Evolutionary conservation across 257 asterid species (phyloP).

Genomic region (Solanum acaule): DNA sequence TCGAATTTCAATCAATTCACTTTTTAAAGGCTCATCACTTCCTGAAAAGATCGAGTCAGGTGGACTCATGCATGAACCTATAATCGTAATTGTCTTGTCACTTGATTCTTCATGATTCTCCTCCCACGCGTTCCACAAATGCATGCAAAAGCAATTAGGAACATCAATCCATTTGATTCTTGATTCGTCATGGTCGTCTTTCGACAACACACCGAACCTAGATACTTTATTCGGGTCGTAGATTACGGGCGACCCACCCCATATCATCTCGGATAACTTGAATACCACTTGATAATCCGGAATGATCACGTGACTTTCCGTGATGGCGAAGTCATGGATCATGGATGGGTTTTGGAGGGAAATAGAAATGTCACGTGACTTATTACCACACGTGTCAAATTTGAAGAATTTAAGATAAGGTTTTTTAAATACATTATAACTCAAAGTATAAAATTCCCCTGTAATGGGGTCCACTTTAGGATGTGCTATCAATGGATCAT

Average conservation of each 20-base stretch:
- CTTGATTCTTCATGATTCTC: slow-evolving; percentile 18
- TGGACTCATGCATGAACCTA: slow-evolving; percentile 47
- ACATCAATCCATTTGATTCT: slow-evolving; percentile 42
- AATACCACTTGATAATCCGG: slow-evolving; percentile 59
- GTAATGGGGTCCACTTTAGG: slow-evolving; percentile 53
- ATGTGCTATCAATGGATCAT: slow-evolving; percentile 43
- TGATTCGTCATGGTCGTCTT: slow-evolving; percentile 20
- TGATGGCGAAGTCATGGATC: slow-evolving; percentile 56
- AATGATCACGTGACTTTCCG: slow-evolving; percentile 43
- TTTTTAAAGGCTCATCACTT: background rate
- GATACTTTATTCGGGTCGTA: slow-evolving; percentile 28
- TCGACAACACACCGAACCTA: slow-evolving; percentile 35
- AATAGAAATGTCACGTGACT: slow-evolving; percentile 37
- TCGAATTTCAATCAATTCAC: slow-evolving; percentile 29
- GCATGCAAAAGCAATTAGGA: slow-evolving; percentile 44
- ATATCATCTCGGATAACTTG: slow-evolving; percentile 41
- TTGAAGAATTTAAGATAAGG: slow-evolving; percentile 42
- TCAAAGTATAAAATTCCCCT: slow-evolving; percentile 38
- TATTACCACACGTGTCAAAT: slow-evolving; percentile 22
- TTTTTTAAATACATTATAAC: slow-evolving; percentile 26
- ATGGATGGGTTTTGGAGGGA: slow-evolving; percentile 32
- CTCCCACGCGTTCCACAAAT: slow-evolving; percentile 66
- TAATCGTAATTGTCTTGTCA: slow-evolving; percentile 14
- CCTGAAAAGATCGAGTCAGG: slow-evolving; percentile 22
- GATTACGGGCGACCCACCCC: slow-evolving; percentile 39